Base-by-base conservation (phyloP, 768 basidiomycete species). In the Macrolepiota albuminosa region DNA sequence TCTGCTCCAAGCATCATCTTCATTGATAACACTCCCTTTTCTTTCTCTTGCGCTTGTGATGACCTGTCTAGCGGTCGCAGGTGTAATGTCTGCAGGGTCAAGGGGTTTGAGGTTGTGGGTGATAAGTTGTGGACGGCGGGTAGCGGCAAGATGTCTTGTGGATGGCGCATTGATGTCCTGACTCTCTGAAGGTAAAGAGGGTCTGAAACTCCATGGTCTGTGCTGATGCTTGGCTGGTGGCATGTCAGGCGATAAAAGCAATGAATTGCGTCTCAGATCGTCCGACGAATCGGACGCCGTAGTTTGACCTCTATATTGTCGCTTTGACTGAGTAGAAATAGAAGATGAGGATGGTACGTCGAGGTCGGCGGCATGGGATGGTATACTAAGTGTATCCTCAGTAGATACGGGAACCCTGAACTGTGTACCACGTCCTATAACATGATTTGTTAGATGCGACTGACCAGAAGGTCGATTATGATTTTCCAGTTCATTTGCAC, bases 1-100 rank as follows among this genome's bases (percentile, higher is more conserved):
- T 62, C 85, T 89, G 64, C 85, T 85, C 89, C 90, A 93, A 0
- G 87, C 87, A 59, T 89, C 87, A 57, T 88, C 84, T 67, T 88
- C 84, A 65, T 88, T 85, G 21, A 85, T 71, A n/a, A 78, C 73
- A 63, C 76, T 83, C 13, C 76, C 79, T 63, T 73, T 80, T 31
- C 78, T 77, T 62, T 76, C 78, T 51, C 77, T 70, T 49, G 71
- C 71, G 42, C 66, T 63, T 6, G 70, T 67, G 29, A 76, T 59
- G 14, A 63, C 67, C 55, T 66, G 66, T 29, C 72, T 71, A 42
- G 73, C 75, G 45, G 64, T 63, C 0, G 68, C 64, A 31, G 69
- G 63, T 37, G 63, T 55, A 10, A 50, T 45, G 33, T 33, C 58
- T 11, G 55, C 16, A 49, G 60, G 56, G 67, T 31, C 69, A 66